Base-by-base conservation (phyloP, 139 green algal genomes). In the Picochlorum sp. region DNA sequence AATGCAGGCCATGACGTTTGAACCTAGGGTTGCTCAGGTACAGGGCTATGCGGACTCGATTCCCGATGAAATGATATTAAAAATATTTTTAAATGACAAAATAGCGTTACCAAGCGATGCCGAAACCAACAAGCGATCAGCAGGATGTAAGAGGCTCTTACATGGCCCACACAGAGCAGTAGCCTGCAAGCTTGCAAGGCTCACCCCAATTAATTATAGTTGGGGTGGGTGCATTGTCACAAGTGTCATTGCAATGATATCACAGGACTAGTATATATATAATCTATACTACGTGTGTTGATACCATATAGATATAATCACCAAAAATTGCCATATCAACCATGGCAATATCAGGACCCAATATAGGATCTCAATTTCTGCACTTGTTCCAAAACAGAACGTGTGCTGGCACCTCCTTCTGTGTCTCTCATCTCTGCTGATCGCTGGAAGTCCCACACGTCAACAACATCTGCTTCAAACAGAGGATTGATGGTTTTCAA, bases 391-490 rank as follows among this genome's bases (percentile, higher is more conserved):
- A 96, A 69, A 61, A 98, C 88, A 7, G 71, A 87, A 7, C 89
- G 76, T 57, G 82, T 87, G 73, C 74, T 87, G 60, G 84, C 85
- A 18, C 92, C 92, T 30, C 92, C 92, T 76, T 98, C 92, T 6
- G 92, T 96, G 76, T 96, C 89, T 7, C 89, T 79, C 79, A 83
- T 88, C 67, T 96, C 89, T 11, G 90, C 90, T 4, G 76, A 90
- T 37, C 76, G 69, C 63, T 88, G 74, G 68, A 86, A 97, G 67
- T 90, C 82, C 87, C 87, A 97, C 46, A 97, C 84, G 69, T 87
- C 73, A 3, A 56, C 56, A 1, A 97, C 91, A 71, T 97, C 91
- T 11, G 91, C 82, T 0, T 69, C 85, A 74, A 98, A 98, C 6
- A 90, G 81, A 6, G 85, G 81, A 82, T 95, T 77, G 59, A 97